Evolutionary conservation across 2,329 filamentous ascomycete genomes (phyloP), one percentile per base, ranked within the genome.

Genomic region (Emmonsiellopsis sp.): DNA sequence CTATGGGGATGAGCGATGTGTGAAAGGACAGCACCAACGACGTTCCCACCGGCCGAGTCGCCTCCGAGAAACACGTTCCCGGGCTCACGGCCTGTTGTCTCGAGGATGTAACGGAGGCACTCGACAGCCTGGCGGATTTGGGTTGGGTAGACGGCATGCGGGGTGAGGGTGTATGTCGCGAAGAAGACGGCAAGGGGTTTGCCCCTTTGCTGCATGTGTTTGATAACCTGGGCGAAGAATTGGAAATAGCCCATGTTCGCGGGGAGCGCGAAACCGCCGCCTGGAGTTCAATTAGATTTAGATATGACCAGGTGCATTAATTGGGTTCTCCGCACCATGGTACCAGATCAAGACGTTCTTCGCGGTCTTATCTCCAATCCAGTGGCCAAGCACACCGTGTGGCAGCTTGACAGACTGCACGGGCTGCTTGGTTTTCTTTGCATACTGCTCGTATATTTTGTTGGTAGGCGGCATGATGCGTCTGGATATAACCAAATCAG

Each of bases 231-330:
- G 34, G 64, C 60, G 51, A 77, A 70, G 69, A 75, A 83, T 16
- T 72, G 63, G 50, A 79, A 67, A 61, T 80, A 76, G 45, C 70
- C 74, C 7, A 71, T 58, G 6, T 65, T 66, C 7, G 72, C 73
- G 2, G 79, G 73, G 10, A 80, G 55, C 2, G 73, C 72, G 60
- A 80, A 84, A 6, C 81, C 81, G 46, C 81, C 80, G 20, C 78
- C 76, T 79, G 32, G 9, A 13, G 6, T 31, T 31, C 20, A n/a
- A 26, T 44, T 30, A 42, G 44, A n/a, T 10, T 26, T 15, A 38
- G 40, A n/a, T 42, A 8, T 42, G 4, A 42, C 3, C n/a, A 15
- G 5, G 40, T 3, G 4, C 9, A 30, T 3, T 15, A 5, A 7
- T 3, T 5, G 9, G 8, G 11, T 6, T 20, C 10, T 13, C 43